A percentile compares a stretch with the other conserved stretches of the same genome.
Conservation (phyloP, 1,139 yeast species). For the Yamadazyma mexicana region DNA sequence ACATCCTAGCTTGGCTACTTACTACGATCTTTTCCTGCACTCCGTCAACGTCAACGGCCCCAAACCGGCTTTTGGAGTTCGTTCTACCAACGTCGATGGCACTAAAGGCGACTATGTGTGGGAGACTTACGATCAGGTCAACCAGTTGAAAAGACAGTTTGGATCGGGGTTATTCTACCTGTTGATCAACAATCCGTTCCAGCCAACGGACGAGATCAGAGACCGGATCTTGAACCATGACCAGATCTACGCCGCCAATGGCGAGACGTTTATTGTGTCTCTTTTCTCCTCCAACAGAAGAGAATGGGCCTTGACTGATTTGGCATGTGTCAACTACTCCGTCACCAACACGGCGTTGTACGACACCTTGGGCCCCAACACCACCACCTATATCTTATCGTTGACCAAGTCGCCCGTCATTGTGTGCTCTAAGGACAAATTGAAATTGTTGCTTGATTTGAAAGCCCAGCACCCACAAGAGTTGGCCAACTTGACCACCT, state of each 20-base stretch:
- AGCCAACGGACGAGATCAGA: constrained; percentile 25
- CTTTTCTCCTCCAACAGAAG: constrained; percentile 36
- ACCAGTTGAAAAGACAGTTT: constrained; percentile 44
- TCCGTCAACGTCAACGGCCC: constrained; percentile 37
- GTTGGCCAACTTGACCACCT: constrained; percentile 31
- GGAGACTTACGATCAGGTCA: constrained; percentile 44
- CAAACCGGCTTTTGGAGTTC: constrained; percentile 50
- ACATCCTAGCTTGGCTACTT: constrained; percentile 53
- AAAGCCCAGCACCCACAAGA: constrained; percentile 23
- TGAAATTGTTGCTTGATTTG: constrained; percentile 26
- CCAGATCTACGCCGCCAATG: constrained; percentile 21
- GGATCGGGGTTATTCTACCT: constrained; percentile 67
- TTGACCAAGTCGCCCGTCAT: constrained; percentile 38
- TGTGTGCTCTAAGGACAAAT: constrained; percentile 35
- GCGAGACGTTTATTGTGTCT: constrained; percentile 33
- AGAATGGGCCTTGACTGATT: constrained; percentile 41
- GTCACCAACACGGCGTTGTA: constrained; percentile 41
- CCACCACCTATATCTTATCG: constrained; percentile 34
- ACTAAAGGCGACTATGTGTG: constrained; percentile 48
- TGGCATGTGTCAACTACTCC: constrained; percentile 37
- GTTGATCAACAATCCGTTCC: constrained; percentile 45
- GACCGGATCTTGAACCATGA: constrained; percentile 24
- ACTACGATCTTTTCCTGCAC: constrained; percentile 48
- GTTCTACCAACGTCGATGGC: constrained; percentile 38
- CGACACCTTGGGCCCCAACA: constrained; percentile 40